Base-by-base conservation (phyloP, 192 early-diverging fungal species). In the Linnemannia hyalina region DNA sequence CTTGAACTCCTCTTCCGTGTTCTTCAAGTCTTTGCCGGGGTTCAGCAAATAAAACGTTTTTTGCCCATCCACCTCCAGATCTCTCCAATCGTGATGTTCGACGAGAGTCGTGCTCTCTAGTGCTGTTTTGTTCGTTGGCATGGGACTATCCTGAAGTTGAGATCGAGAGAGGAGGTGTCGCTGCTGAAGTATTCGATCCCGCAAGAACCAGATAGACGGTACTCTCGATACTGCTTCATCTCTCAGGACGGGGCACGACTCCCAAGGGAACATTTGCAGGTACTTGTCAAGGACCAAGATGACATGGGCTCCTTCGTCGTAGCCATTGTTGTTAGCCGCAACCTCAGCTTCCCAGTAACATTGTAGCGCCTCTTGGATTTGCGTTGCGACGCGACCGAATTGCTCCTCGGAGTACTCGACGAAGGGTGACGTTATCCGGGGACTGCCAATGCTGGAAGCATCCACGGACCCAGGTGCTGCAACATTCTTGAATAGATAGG, bases 251-350 rank as follows among this genome's bases (percentile, higher is more conserved):
- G 97, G 96, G 35, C 98, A 76, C 63, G 92, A 95, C 84, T 99
- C 99, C 94, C 98, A 97, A 3, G 99, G 99, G 7, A 99, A 88
- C 75, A 90, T 89, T 76, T 98, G 96, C 0, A 94, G 84, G 74
- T 97, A 88, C 81, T 97, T 97, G 74, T 99, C 98, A 36, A 97
- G 89, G 13, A 98, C 93, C 40, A 99, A 76, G 52, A 99, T 92
- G 4, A 96, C 77, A 85, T 99, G 97, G 6, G 88, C 80, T 9
- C 82, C 81, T 32, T 89, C 73, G 26, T 88, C 81, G 47, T 81
- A 86, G 22, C 84, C 84, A n/a, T 77, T 86, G 63, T 86, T 86
- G 5, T 81, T 76, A 10, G 78, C 78, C 16, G 65, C 74, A 3
- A 52, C 83, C 73, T 77, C 71, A 26, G 63, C 41, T 40, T 49